phyloP scores from a whole-genome alignment of 2,329 filamentous ascomycete genomes.

The Sporothrix pseudoabietina region DNA sequence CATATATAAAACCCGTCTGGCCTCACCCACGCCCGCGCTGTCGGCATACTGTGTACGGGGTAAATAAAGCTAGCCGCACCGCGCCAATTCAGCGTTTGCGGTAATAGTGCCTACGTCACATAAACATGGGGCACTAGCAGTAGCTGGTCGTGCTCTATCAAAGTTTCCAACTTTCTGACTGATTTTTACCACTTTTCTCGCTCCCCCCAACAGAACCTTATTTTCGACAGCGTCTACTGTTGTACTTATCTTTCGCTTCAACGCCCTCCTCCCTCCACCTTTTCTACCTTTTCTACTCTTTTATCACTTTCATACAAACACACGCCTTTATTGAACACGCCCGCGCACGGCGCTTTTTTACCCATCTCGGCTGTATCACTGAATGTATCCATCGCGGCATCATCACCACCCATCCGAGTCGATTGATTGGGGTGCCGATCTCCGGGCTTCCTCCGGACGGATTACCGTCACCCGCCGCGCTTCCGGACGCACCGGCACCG shows the following conservation, averaged over 20 bases:
- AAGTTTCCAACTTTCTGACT: conserved; percentile 2
- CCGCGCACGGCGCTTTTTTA: neutral
- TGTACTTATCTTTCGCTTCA: neutral
- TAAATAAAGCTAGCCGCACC: neutral
- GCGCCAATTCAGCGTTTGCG: neutral
- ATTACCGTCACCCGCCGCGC: neutral
- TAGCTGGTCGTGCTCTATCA: neutral
- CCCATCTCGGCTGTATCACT: conserved; percentile 22
- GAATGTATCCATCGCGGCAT: conserved; percentile 36
- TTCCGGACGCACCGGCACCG: neutral
- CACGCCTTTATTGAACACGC: neutral
- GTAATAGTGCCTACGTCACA: conserved; percentile 6
- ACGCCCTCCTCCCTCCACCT: neutral
- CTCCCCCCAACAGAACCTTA: neutral
- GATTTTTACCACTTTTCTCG: neutral
- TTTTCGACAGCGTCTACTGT: neutral
- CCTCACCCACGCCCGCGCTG: neutral
- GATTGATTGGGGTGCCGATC: conserved; percentile 38
- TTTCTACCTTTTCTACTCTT: neutral
- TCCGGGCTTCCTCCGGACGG: conserved; percentile 24
- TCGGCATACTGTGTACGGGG: neutral
- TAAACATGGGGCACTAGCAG: neutral
- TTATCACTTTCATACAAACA: neutral
- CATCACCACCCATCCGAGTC: conserved; percentile 34
- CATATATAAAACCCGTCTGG: neutral